Evolutionary conservation across 345 rosid genomes (phyloP), one percentile per base, ranked within the genome.

Genomic region (Capsella bursapastoris): DNA sequence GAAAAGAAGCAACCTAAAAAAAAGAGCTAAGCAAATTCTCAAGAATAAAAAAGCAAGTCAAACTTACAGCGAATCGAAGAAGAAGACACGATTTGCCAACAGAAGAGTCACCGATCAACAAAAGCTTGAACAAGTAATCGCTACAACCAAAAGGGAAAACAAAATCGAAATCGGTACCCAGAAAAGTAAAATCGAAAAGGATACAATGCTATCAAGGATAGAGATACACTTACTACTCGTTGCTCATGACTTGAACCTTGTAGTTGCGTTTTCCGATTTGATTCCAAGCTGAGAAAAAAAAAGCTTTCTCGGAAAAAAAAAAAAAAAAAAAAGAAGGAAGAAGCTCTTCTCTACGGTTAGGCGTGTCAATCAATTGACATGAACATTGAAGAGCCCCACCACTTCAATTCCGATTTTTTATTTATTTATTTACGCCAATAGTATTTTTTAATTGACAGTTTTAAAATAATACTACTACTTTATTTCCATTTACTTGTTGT

Each of bases 61-160:
- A 83, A 80, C 82, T 82, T 60, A 85, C 96, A 53, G 96, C 93
- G 51, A 88, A 90, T 78, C 96, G 79, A 63, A 90, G 93, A 69
- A 90, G 96, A 57, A 90, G 73, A 25, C 92, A 86, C 2, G 96
- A 90, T 84, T 90, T 90, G 7, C 96, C 96, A 53, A 88, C 96
- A 11, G 96, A 88, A 1, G 96, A 90, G 78, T 90, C 96, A 28
- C 96, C 96, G 66, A 90, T 88, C 55, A 90, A 82, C 83, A 90
- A 73, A 64, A 88, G 96, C 85, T 90, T 86, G 71, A 90, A 90
- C 70, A 90, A 84, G 64, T 90, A 90, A 79, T 88, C 93, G 74
- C 96, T 88, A 37, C 7, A 48, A 48, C 71, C 38, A 9, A 44
- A 31, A 61, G 16, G 0, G 3, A 8, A 4, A 4, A 9, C 4